phyloP scores from a whole-genome alignment of 345 rosid species.

The Geranium rotundifolium region DNA sequence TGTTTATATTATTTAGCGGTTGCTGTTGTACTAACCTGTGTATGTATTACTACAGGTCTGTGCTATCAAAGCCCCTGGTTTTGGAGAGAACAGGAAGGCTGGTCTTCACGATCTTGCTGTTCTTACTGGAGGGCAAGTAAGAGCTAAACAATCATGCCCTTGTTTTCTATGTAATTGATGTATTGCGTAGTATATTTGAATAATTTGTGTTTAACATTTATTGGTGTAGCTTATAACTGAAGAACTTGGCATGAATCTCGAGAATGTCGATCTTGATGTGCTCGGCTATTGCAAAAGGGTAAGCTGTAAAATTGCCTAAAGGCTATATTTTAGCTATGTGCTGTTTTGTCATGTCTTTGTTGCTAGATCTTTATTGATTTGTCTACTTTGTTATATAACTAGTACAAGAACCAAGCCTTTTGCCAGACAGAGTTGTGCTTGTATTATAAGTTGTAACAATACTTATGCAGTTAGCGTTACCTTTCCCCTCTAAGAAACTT shows the following conservation, averaged over 20 bases:
- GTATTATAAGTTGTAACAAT: too few species aligned
- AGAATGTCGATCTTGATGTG: constrained; percentile 72
- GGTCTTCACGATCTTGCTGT: constrained; percentile 73
- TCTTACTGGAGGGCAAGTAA: constrained; percentile 85
- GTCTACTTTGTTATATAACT: too few species aligned
- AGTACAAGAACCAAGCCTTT: too few species aligned
- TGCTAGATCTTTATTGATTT: too few species aligned
- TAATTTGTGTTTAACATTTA: not conserved
- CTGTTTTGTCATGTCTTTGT: too few species aligned
- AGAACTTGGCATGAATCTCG: constrained; percentile 91
- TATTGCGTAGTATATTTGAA: not conserved
- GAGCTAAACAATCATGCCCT: constrained; percentile 7
- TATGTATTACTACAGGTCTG: constrained; percentile 43
- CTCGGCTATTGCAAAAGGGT: constrained; percentile 94
- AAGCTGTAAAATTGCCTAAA: not conserved
- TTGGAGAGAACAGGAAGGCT: constrained; percentile 91
- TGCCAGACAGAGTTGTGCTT: too few species aligned
- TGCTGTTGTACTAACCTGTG: constrained; percentile 1
- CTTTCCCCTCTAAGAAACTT: too few species aligned
- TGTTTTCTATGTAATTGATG: not conserved
- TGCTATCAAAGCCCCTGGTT: constrained; percentile 94
- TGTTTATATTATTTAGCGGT: not conserved
- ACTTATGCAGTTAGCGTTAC: not conserved
- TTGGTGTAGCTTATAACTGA: constrained; percentile 69
- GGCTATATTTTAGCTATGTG: too few species aligned